phyloP scores from a whole-genome alignment of 805 yeast genomes.

The Candida orba region DNA sequence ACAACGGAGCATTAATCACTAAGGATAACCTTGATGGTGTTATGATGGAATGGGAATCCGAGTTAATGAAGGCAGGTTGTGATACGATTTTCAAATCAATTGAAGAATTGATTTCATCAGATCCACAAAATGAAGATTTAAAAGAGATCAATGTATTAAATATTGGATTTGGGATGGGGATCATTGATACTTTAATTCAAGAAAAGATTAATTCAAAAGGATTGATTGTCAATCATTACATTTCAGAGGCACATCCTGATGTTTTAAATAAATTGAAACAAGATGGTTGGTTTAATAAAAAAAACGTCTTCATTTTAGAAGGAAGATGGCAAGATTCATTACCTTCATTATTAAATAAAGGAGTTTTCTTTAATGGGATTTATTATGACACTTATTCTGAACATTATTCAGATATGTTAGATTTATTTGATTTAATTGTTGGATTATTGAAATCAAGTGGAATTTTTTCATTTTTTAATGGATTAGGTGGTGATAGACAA shows the following conservation, averaged over 20 bases:
- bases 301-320: slow-evolving; percentile 63
- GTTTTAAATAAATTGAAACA: slow-evolving; percentile 58
- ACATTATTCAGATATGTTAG: slow-evolving; percentile 83
- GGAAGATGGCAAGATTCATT: slow-evolving; percentile 93
- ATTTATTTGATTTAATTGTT: slow-evolving; percentile 71
- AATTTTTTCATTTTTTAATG: slow-evolving; percentile 85
- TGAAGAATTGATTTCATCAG: slow-evolving; percentile 15
- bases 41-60: slow-evolving; percentile 95
- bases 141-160: slow-evolving; percentile 53
- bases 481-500: slow-evolving; percentile 75
- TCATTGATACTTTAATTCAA: slow-evolving; percentile 76
- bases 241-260: slow-evolving; percentile 92
- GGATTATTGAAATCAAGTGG: slow-evolving; percentile 82
- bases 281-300: slow-evolving; percentile 80
- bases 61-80: slow-evolving; percentile 76
- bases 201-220: slow-evolving; percentile 38
- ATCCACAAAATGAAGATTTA: slow-evolving; percentile 20
- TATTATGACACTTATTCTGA: slow-evolving; percentile 94
- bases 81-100: slow-evolving; percentile 54
- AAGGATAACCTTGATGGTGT: slow-evolving; percentile 77
- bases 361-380: slow-evolving; percentile 80
- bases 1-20: slow-evolving; percentile 64
- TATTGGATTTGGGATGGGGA: slow-evolving; percentile 97
- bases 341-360: slow-evolving; percentile 53
- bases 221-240: slow-evolving; percentile 49